Conservation (phyloP, 495 filamentous ascomycete species). For the Extremus antarcticus region DNA sequence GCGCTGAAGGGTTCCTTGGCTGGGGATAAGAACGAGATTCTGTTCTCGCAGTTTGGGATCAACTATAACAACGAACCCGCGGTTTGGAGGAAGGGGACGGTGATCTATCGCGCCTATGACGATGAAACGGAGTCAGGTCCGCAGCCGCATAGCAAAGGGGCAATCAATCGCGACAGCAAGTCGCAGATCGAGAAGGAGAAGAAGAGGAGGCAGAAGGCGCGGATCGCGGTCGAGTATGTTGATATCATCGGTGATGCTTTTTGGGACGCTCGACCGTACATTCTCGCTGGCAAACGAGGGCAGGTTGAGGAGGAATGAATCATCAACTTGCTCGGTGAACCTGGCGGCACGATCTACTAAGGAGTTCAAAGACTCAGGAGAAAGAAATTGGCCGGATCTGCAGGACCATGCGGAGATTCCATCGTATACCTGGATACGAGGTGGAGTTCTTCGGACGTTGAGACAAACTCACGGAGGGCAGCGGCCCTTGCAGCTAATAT, state of each 20-base stretch:
- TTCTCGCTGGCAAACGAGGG: conserved; percentile 53
- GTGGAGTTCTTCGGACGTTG: not conserved
- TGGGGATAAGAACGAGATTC: conserved; percentile 87
- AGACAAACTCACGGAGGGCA: not conserved
- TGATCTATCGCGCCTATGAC: conserved; percentile 54
- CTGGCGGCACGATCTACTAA: too few species aligned
- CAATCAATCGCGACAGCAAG: conserved; percentile 49
- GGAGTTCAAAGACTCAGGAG: too few species aligned
- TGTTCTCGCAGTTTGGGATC: conserved; percentile 78
- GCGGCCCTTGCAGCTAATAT: not conserved
- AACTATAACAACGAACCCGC: conserved; percentile 96
- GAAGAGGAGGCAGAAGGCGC: conserved; percentile 63
- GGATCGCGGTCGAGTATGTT: conserved; percentile 67
- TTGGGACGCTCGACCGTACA: conserved; percentile 78
- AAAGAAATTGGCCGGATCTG: too few species aligned
- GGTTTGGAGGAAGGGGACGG: conserved; percentile 86
- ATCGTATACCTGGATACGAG: too few species aligned
- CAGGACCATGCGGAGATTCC: too few species aligned
- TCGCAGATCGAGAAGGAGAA: conserved; percentile 66
- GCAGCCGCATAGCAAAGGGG: too few species aligned
- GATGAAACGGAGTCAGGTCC: not conserved
- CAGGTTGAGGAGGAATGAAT: not conserved
- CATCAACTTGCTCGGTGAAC: too few species aligned
- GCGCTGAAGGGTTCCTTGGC: conserved; percentile 74
- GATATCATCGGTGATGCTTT: conserved; percentile 94